These are phyloP conservation scores for Flaveria robusta DNA, from an alignment of 129 eudicot genomes.

Conservation along the genomic window DNA sequence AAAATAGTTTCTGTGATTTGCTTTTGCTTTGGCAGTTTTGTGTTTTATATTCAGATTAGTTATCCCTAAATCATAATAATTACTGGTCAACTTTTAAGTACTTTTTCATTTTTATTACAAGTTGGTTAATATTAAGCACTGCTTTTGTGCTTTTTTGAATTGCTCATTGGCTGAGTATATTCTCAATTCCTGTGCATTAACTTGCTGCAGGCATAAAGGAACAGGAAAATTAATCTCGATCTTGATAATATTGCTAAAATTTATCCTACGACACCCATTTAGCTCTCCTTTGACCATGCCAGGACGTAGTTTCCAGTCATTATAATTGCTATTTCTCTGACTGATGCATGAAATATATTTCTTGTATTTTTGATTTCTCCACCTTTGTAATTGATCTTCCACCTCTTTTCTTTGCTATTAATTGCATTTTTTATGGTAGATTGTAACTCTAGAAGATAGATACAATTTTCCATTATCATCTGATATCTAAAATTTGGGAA, in stretches of 20 bases:
- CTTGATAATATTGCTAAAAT: slow-evolving; percentile 37
- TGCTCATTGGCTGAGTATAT: slow-evolving; percentile 47
- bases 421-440: slow-evolving; percentile 46
- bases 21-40: slow-evolving; percentile 6
- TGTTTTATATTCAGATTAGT: background rate
- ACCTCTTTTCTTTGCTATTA: slow-evolving; percentile 39
- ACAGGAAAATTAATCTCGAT: slow-evolving; percentile 38
- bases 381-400: slow-evolving; percentile 47
- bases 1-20: background rate
- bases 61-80: background rate
- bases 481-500: slow-evolving; percentile 44
- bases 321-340: slow-evolving; percentile 31
- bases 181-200: slow-evolving; percentile 54
- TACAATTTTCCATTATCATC: slow-evolving; percentile 37
- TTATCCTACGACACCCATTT: slow-evolving; percentile 39
- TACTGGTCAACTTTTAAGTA: background rate
- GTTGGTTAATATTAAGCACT: slow-evolving; percentile 23
- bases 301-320: slow-evolving; percentile 36
- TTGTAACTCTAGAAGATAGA: slow-evolving; percentile 45
- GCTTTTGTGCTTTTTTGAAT: slow-evolving; percentile 38
- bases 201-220: slow-evolving; percentile 60
- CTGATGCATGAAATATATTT: slow-evolving; percentile 36
- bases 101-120: background rate
- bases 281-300: slow-evolving; percentile 37
- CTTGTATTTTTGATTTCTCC: slow-evolving; percentile 43